Base-by-base conservation (phyloP, 192 early-diverging fungal species). In the Obelidium mucronatum region DNA sequence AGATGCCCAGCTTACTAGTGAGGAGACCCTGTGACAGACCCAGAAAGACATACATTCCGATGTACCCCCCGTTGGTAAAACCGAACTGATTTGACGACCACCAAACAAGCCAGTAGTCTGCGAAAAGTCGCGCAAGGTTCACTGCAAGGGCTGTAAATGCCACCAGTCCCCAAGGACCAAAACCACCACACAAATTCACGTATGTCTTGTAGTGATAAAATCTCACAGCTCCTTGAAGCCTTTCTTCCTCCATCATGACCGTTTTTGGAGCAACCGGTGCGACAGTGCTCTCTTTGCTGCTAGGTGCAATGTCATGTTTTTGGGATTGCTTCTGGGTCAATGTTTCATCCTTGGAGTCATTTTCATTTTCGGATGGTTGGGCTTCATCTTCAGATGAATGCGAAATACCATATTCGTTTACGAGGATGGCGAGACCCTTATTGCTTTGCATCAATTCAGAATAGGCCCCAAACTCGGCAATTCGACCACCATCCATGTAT, bases 201-300 rank as follows among this genome's bases (percentile, higher is more conserved):
- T 69, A 69, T 22, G 52, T 69, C 19, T 54, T 48, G 67, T 69
- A 69, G 34, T 69, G 67, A 30, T 69, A 54, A 6, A 48, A 30
- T 5, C 82, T 81, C 61, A 97, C 93, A 61, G 89, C 83, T 0
- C 96, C 96, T 19, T 86, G 84, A n/a, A 87, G 88, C 54, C 89
- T 84, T 70, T 91, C 87, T 78, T 98, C 96, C 13, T 92, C 92
- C 51, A 88, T 78, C 24, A 93, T 91, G 42, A 96, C 77, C 68
- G 87, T 84, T 88, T 40, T 63, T 40, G 72, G 72, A 35, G 63
- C 72, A 22, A 28, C n/a, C 28, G 13, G 24, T 13, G 34, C 33
- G n/a, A 24, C 56, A 59, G n/a, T 51, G 11, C 48, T 15, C 48
- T 59, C 31, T 24, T 31, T 11, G 56, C 8, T 24, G 11, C 6